Evolutionary conservation across 2,329 filamentous ascomycete species (phyloP).

Genomic region (Alternaria tenuissima): DNA sequence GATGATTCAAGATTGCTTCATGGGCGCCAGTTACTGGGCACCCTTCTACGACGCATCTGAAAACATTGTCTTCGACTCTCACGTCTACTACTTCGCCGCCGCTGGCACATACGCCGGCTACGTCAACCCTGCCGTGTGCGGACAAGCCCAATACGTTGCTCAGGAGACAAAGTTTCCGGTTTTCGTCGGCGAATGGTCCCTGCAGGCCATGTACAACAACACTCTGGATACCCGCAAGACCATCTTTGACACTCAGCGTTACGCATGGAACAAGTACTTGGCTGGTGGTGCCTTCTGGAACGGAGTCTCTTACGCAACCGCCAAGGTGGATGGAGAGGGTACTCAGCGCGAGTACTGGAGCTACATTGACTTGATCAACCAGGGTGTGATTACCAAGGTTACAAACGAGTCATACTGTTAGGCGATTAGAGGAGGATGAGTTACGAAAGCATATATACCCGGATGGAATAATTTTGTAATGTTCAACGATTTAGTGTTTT

Average conservation of each 20-base stretch:
- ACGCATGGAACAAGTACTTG: constrained; percentile 16
- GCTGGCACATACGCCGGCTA: not conserved
- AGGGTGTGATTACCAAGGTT: constrained; percentile 5
- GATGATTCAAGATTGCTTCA: constrained; percentile 31
- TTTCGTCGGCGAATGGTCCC: constrained; percentile 16
- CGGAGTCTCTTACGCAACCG: not conserved
- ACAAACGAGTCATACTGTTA: not conserved
- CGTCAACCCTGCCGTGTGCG: not conserved
- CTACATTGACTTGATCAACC: constrained; percentile 11
- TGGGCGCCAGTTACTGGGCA: constrained; percentile 29
- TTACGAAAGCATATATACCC: not conserved
- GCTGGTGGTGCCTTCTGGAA: constrained; percentile 14
- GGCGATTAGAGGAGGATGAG: not conserved
- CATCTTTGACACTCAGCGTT: constrained; percentile 11
- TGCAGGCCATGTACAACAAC: constrained; percentile 19
- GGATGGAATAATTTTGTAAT: not conserved
- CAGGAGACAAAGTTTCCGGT: constrained; percentile 14
- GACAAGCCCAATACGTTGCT: not conserved
- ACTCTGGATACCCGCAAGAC: constrained; percentile 4
- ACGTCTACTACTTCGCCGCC: constrained; percentile 37
- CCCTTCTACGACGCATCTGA: constrained; percentile 4
- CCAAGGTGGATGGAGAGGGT: constrained; percentile 16
- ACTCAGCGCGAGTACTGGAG: constrained; percentile 20
- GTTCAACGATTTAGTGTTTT: not conserved
- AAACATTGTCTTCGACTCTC: constrained; percentile 35